Percentiles rank a stretch among this genome's conserved stretches.
phyloP scores from a whole-genome alignment of 2,329 filamentous ascomycete genomes.

The Arthrinium phaeospermum region DNA sequence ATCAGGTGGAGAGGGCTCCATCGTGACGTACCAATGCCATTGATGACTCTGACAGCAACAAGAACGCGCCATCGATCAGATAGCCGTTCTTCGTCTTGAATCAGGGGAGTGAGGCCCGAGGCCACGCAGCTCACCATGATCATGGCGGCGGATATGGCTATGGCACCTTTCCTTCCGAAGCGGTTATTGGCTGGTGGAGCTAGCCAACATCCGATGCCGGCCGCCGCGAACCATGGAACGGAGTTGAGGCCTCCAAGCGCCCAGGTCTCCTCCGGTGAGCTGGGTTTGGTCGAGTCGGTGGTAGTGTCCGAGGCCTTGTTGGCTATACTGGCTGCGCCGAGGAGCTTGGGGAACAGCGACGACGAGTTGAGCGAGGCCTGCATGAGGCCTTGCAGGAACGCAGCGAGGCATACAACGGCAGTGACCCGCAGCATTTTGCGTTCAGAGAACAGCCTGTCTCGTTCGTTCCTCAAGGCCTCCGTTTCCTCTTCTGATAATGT shows the following conservation, averaged over 20 bases:
- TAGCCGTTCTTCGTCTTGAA: background rate
- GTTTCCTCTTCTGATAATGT: conserved; percentile 43
- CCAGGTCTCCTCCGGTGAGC: too few species aligned
- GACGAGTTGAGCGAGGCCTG: conserved; percentile 52
- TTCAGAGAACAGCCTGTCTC: conserved; percentile 46
- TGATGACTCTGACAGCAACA: conserved; percentile 19
- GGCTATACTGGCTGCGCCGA: background rate
- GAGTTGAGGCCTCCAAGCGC: conserved; percentile 47
- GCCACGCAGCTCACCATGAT: conserved; percentile 47
- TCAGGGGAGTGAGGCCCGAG: background rate
- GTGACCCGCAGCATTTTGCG: conserved; percentile 47
- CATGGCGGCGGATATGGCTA: conserved; percentile 45
- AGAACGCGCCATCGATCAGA: conserved; percentile 9
- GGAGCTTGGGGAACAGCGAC: conserved; percentile 35
- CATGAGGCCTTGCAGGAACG: conserved; percentile 51
- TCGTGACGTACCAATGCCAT: conserved; percentile 21
- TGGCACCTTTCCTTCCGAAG: conserved; percentile 47
- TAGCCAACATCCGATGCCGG: conserved; percentile 45
- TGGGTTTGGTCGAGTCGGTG: too few species aligned
- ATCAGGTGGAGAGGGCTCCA: too few species aligned
- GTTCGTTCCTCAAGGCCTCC: conserved; percentile 43
- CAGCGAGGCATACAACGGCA: conserved; percentile 49
- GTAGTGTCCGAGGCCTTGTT: accelerated
- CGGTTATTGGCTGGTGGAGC: conserved; percentile 48
- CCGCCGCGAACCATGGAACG: conserved; percentile 46